These are phyloP conservation scores for Notholithocarpus densiflorus DNA, from an alignment of 306 rosid species.

Conservation along the genomic window DNA sequence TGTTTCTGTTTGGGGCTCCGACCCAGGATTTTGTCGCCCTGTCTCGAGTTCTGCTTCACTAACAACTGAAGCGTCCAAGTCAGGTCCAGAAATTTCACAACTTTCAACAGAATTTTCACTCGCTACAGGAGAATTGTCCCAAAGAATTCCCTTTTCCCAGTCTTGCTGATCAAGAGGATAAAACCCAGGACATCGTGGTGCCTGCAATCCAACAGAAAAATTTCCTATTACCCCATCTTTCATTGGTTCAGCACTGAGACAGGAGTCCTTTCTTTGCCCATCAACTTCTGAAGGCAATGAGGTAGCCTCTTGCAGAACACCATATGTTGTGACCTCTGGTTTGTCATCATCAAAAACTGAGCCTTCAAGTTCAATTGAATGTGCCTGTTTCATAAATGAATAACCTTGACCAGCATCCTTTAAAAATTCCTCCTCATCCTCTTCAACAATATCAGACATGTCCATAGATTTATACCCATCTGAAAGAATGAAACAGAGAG, in stretches of 20 bases:
- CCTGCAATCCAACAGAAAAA: constrained; percentile 34
- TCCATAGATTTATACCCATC: constrained; percentile 60
- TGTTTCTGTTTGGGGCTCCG: constrained; percentile 27
- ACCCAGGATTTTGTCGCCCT: constrained; percentile 31
- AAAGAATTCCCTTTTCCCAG: constrained; percentile 83
- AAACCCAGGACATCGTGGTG: constrained; percentile 38
- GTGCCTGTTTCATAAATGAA: constrained; percentile 41
- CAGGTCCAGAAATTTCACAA: constrained; percentile 60
- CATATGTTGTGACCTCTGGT: constrained; percentile 47
- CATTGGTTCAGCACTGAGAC: constrained; percentile 66
- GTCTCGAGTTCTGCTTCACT: constrained; percentile 53
- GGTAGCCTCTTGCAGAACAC: constrained; percentile 45
- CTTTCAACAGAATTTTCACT: constrained; percentile 47
- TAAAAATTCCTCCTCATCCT: constrained; percentile 86
- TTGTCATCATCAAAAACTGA: constrained; percentile 47
- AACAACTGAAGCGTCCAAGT: constrained; percentile 46
- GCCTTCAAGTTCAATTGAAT: constrained; percentile 29
- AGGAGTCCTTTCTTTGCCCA: constrained; percentile 40
- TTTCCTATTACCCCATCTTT: constrained; percentile 38
- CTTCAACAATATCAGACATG: constrained; percentile 71
- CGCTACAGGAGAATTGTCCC: constrained; percentile 76
- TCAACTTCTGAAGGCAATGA: constrained; percentile 33
- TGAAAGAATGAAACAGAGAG: constrained; percentile 31
- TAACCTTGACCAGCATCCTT: constrained; percentile 48
- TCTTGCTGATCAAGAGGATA: constrained; percentile 87